These are phyloP conservation scores for Penicillium thymicola DNA, from an alignment of 2,329 filamentous ascomycete genomes.

Conservation along the genomic window DNA sequence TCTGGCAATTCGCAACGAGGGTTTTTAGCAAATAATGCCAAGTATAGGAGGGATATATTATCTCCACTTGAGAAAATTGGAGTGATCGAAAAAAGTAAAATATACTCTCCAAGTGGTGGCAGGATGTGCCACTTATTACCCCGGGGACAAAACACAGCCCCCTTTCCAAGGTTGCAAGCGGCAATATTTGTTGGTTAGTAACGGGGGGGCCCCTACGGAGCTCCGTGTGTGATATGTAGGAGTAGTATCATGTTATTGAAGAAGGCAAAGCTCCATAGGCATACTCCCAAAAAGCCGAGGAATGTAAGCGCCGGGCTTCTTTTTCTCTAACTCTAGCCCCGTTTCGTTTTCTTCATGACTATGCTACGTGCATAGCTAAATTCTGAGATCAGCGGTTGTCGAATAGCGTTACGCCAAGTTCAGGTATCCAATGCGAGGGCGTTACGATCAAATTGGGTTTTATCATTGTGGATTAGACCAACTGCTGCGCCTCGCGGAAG, in stretches of 20 bases:
- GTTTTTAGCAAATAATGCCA: not conserved
- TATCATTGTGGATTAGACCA: not conserved
- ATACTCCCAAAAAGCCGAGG: not conserved
- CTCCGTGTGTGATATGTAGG: not conserved
- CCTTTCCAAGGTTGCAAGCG: not conserved
- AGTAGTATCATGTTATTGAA: not conserved
- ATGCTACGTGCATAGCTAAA: not conserved
- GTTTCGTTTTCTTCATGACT: not conserved
- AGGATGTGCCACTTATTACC: not conserved
- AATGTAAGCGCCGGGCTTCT: constrained; percentile 4
- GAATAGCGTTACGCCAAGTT: not conserved
- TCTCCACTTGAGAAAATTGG: not conserved
- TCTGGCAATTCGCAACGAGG: not conserved
- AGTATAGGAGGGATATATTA: not conserved
- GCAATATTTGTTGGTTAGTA: not conserved
- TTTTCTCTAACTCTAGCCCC: not conserved
- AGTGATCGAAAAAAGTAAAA: not conserved
- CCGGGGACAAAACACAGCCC: not conserved
- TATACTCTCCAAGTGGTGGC: not conserved
- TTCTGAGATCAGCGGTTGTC: not conserved
- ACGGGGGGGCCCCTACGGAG: not conserved
- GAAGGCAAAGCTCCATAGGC: not conserved
- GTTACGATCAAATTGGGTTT: not conserved
- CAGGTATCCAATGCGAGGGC: constrained; percentile 2
- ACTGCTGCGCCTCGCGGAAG: not conserved